These are phyloP conservation scores for Schizophyllum amplum DNA, from an alignment of 1,284 basidiomycete species.

Conservation along the genomic window DNA sequence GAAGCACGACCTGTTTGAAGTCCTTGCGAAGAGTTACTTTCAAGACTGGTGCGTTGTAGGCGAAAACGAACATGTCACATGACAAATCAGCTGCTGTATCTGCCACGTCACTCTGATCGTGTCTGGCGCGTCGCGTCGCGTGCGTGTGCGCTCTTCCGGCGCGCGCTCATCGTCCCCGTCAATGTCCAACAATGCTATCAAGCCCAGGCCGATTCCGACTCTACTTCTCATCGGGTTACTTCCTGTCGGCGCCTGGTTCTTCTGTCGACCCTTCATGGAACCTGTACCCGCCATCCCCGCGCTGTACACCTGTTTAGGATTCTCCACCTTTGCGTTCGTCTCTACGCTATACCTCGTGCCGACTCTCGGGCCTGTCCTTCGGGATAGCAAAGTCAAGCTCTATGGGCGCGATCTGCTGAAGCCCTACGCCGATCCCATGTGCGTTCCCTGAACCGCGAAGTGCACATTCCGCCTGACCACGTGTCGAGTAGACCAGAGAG, in stretches of 20 bases:
- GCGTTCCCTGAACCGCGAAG: slow-evolving; percentile 14
- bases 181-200: neutral
- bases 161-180: neutral
- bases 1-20: too few species aligned
- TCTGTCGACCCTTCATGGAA: slow-evolving; percentile 59
- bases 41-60: too few species aligned
- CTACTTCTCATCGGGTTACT: neutral
- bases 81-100: too few species aligned
- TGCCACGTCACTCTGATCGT: neutral
- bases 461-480: slow-evolving; percentile 3
- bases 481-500: slow-evolving; percentile 74
- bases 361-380: slow-evolving; percentile 63
- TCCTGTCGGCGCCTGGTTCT: slow-evolving; percentile 52
- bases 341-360: slow-evolving; percentile 70
- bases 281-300: slow-evolving; percentile 62
- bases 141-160: neutral
- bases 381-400: slow-evolving; percentile 62
- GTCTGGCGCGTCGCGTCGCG: neutral
- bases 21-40: too few species aligned
- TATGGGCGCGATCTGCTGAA: slow-evolving; percentile 76
- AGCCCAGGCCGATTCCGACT: neutral
- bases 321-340: slow-evolving; percentile 74
- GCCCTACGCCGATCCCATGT: slow-evolving; percentile 66
- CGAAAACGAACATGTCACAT: too few species aligned
- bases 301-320: slow-evolving; percentile 68